These are phyloP conservation scores for Selaginella moellendorffii DNA, from an alignment of 75 land plant genomes.

Conservation along the genomic window DNA sequence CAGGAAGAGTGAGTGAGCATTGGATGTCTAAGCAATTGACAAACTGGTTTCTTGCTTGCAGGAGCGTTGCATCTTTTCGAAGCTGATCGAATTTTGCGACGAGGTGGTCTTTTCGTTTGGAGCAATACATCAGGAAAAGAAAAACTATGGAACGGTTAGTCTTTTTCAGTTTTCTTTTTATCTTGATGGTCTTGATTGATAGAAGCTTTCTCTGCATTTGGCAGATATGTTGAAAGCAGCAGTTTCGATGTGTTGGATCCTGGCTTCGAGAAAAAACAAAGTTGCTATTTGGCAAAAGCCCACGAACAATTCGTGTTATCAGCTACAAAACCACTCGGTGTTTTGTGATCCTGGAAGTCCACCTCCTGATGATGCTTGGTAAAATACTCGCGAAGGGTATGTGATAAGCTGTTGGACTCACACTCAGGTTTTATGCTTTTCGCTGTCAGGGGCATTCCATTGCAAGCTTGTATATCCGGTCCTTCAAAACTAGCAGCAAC, in stretches of 20 bases:
- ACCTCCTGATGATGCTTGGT: background rate
- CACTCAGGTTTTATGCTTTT: background rate
- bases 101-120: conserved; percentile 20
- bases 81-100: conserved; percentile 18
- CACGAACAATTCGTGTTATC: background rate
- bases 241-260: background rate
- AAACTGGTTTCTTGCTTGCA: conserved; percentile 1
- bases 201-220: no score
- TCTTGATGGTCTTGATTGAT: no score
- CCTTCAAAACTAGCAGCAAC: background rate
- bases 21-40: background rate
- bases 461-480: background rate
- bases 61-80: conserved; percentile 15
- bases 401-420: background rate
- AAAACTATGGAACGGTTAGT: conserved; percentile 10
- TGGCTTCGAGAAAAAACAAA: background rate
- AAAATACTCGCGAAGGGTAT: background rate
- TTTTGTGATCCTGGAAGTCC: background rate
- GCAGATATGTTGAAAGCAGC: background rate
- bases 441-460: background rate
- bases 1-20: conserved; percentile 12
- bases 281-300: background rate
- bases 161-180: no score
- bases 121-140: conserved; percentile 2
- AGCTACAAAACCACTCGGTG: background rate